Conservation (phyloP, 148 eudicot genomes). For the Beta vulgaris region DNA sequence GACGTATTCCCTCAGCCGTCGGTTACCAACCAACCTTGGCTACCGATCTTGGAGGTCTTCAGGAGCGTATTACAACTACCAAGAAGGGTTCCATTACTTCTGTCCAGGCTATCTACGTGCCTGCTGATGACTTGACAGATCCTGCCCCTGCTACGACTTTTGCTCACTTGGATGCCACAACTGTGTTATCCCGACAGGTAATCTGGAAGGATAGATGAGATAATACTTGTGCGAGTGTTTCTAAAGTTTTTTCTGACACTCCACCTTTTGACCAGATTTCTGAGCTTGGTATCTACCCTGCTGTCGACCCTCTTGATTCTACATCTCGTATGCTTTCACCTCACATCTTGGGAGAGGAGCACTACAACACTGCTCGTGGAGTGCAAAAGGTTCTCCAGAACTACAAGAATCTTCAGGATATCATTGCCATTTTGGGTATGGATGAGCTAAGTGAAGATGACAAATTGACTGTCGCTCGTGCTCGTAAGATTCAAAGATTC, state of each 20-base stretch:
- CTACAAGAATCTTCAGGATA: conserved; percentile 98
- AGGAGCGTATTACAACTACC: conserved; percentile 96
- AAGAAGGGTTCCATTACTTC: conserved; percentile 97
- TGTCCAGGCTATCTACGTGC: conserved; percentile 96
- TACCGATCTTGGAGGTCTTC: conserved; percentile 99
- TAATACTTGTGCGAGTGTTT: background rate
- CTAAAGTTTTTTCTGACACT: background rate
- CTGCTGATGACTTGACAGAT: conserved; percentile 91
- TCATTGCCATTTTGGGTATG: conserved; percentile 98
- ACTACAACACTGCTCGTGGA: conserved; percentile 97
- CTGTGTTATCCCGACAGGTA: conserved; percentile 94
- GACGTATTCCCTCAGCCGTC: conserved; percentile 98
- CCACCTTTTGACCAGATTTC: conserved; percentile 52
- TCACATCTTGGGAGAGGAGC: conserved; percentile 90
- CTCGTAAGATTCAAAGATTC: conserved; percentile 87
- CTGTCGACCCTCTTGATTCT: conserved; percentile 93
- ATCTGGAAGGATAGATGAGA: background rate
- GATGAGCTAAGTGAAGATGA: conserved; percentile 99
- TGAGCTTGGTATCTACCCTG: conserved; percentile 99
- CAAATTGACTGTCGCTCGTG: conserved; percentile 96
- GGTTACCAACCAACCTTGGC: conserved; percentile 99
- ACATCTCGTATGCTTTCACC: conserved; percentile 99
- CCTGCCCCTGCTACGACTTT: conserved; percentile 93
- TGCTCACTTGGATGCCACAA: conserved; percentile 99
- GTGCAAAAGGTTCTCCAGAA: conserved; percentile 95